A percentile compares a stretch with the other conserved stretches of the same genome.
Evolutionary conservation across 2,329 filamentous ascomycete genomes (phyloP).

Genomic region (Scolecobasidium constrictum): DNA sequence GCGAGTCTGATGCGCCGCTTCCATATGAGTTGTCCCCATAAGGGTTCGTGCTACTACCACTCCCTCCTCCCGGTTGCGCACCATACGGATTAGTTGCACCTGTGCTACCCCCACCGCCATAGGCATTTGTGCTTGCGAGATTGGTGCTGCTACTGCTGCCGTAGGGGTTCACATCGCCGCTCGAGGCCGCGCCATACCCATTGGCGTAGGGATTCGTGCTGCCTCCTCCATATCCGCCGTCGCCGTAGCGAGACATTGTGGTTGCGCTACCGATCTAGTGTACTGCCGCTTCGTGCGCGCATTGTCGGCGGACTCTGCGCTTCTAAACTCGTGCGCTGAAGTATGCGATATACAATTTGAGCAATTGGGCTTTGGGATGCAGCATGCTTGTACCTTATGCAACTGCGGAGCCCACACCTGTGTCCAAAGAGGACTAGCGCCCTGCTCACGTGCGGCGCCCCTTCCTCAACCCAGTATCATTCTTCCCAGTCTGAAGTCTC

Average conservation of each 20-base stretch:
- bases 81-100: slow-evolving; percentile 18
- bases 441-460: too few relatives aligned
- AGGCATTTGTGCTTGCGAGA: slow-evolving; percentile 18
- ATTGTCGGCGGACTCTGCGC: too few relatives aligned
- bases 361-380: too few relatives aligned
- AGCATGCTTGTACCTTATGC: too few relatives aligned
- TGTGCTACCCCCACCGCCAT: neutral
- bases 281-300: too few relatives aligned
- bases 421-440: too few relatives aligned
- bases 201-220: slow-evolving; percentile 23
- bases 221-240: neutral
- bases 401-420: too few relatives aligned
- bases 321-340: too few relatives aligned
- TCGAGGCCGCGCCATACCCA: slow-evolving; percentile 16
- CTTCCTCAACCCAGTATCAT: too few relatives aligned
- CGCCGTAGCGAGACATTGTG: neutral
- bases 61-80: slow-evolving; percentile 20
- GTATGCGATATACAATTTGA: too few relatives aligned
- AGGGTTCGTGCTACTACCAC: slow-evolving; percentile 10
- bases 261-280: too few relatives aligned
- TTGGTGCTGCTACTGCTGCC: slow-evolving; percentile 22
- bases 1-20: neutral
- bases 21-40: slow-evolving; percentile 13
- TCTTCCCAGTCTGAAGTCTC: too few relatives aligned
- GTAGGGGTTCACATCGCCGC: slow-evolving; percentile 14